Conservation (phyloP, 2,329 filamentous ascomycete species). For the Chrysoporthe deuterocubensis region DNA sequence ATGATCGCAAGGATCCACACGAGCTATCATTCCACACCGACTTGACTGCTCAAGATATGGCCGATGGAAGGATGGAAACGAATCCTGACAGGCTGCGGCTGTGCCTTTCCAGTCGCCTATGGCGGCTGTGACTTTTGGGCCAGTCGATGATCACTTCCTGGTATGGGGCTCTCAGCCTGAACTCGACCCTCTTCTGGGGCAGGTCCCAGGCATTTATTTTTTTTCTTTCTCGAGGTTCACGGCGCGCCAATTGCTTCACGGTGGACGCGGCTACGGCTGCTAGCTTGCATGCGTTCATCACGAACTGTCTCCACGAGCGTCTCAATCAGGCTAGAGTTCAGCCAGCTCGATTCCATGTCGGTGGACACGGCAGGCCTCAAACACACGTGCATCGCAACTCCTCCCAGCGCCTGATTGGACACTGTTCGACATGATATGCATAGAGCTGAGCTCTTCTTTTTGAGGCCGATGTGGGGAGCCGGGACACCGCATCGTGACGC, state of each 20-base stretch:
- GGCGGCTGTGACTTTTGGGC: neutral
- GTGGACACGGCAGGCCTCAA: neutral
- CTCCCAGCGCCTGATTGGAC: neutral
- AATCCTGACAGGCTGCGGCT: neutral
- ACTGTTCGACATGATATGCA: neutral
- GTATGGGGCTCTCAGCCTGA: neutral
- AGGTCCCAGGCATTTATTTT: neutral
- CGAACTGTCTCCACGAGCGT: neutral
- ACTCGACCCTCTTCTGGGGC: neutral
- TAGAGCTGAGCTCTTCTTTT: neutral
- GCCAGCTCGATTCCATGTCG: neutral
- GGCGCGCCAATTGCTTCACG: neutral
- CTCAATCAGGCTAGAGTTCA: neutral
- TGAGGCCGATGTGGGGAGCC: neutral
- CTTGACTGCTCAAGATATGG: neutral
- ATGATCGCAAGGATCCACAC: neutral
- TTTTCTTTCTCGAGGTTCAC: neutral
- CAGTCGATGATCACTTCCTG: neutral
- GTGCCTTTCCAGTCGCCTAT: neutral
- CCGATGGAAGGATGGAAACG: neutral
- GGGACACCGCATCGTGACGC: neutral
- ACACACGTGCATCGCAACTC: neutral
- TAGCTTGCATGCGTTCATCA: neutral
- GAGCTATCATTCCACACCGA: neutral
- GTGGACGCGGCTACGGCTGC: neutral